A percentile compares a stretch with the other conserved stretches of the same genome.
Evolutionary conservation across 192 early-diverging fungal species (phyloP).

Genomic region (Coemansia sp.): DNA sequence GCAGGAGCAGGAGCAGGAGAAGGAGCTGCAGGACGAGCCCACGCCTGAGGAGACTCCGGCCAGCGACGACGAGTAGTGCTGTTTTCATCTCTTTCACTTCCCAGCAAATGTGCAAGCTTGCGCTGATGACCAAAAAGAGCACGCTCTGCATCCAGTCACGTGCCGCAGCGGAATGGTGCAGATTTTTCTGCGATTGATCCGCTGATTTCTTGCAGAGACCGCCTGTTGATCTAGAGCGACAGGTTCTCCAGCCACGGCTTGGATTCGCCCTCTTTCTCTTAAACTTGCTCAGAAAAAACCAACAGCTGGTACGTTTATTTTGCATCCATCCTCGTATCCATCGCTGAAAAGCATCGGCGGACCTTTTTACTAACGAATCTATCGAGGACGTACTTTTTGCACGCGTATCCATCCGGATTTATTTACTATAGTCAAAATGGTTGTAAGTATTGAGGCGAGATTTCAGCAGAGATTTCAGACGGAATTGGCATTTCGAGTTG

Average conservation of each 20-base stretch:
- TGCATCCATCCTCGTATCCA: slow-evolving; percentile 17
- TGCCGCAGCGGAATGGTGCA: too few species aligned
- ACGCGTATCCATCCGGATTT: neutral
- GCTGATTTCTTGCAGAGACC: too few species aligned
- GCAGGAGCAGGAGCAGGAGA: neutral
- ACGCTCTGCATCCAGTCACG: too few species aligned
- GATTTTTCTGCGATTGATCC: too few species aligned
- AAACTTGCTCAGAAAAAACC: slow-evolving; percentile 2
- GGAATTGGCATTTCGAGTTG: neutral
- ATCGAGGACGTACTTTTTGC: neutral
- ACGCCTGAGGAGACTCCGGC: neutral
- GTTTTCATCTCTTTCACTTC: too few species aligned
- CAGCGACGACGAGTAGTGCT: neutral
- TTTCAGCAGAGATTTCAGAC: neutral
- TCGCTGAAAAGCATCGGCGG: neutral
- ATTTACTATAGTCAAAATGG: slow-evolving; percentile 39
- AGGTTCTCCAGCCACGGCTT: neutral
- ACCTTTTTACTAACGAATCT: neutral
- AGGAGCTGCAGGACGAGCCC: neutral
- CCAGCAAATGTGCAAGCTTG: too few species aligned
- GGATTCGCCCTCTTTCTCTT: slow-evolving; percentile 7
- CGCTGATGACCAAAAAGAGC: too few species aligned
- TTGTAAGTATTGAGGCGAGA: slow-evolving; percentile 32
- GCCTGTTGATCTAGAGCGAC: neutral
- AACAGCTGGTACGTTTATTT: slow-evolving; percentile 25